Evolutionary conservation across 75 land plant species (phyloP).

Genomic region (Sequoia sempervirens): DNA sequence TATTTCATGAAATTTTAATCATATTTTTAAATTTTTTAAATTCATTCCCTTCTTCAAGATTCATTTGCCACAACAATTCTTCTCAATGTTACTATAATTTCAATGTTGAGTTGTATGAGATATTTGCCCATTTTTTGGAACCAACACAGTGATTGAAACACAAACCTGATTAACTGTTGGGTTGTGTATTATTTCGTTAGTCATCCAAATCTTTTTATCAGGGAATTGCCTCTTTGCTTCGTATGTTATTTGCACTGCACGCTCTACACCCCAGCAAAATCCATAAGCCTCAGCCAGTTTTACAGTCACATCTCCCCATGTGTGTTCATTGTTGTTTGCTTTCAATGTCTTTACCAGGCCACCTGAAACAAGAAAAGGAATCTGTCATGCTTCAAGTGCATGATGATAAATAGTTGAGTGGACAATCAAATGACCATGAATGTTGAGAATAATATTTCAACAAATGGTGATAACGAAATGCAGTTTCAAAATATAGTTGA

Average conservation of each 20-base stretch:
- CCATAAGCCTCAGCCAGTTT: slow-evolving; percentile 88
- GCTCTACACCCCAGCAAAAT: slow-evolving; percentile 96
- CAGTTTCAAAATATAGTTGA: not conserved
- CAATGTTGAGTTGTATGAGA: not conserved
- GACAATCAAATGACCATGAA: not conserved
- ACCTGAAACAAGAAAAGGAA: slow-evolving; percentile 40
- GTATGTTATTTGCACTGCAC: slow-evolving; percentile 93
- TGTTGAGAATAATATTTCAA: not conserved
- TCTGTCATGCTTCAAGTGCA: not conserved
- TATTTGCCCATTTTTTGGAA: not conserved
- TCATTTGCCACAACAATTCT: not conserved
- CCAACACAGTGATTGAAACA: not conserved
- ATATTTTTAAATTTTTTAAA: not conserved
- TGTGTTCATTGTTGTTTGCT: slow-evolving; percentile 70
- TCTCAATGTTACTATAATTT: not conserved
- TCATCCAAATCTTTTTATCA: slow-evolving; percentile 74
- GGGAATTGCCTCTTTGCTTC: slow-evolving; percentile 95
- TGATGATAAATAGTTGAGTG: not conserved
- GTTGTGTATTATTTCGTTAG: slow-evolving; percentile 95
- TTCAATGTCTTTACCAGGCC: slow-evolving; percentile 78
- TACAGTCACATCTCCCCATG: slow-evolving; percentile 89
- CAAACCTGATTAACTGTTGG: slow-evolving; percentile 85
- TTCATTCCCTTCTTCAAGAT: not conserved
- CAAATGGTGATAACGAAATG: not conserved
- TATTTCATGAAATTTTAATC: not conserved